Evolutionary conservation across 306 rosid genomes (phyloP), one percentile per base, ranked within the genome.

Genomic region (Vachellia collinsii): DNA sequence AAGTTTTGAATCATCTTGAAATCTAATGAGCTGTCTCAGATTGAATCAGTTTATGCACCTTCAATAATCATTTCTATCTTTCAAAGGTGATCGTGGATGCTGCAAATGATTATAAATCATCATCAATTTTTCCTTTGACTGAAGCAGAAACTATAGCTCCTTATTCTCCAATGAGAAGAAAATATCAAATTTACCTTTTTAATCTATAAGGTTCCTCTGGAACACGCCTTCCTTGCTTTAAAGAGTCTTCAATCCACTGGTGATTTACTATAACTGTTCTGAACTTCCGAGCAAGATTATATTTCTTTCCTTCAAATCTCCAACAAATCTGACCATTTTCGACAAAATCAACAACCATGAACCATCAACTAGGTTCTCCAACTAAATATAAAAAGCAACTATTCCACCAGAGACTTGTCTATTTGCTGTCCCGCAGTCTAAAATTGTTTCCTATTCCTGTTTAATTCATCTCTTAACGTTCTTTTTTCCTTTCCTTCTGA

Each of bases 181-280:
- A 7, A 11, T 23, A 48, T 56, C 43, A 63, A 69, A 23, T 4
- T 79, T 80, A 95, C 99, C 99, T 88, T 87, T 80, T 87, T 76
- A 76, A 68, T 12, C 69, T 80, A 76, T 93, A 95, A 68, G 96
- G 80, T 79, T 79, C 87, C 86, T 89, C 96, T 4, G 91, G 90
- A 41, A 95, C 89, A 71, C 91, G 89, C 86, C 72, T 88, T 80
- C 94, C 87, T 78, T 86, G 93, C 85, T 77, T 89, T 46, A 95
- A 75, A 81, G 97, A 95, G 16, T 93, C 99, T 85, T 91, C 99
- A 77, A 95, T 53, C 99, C 99, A 95, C 22, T 83, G 86, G 69
- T 93, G 99, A 89, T 91, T 95, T 8, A 93, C 90, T 54, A 90
- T 62, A 53, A 62, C 46, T 34, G 83, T 86, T 46, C 77, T 68